Evolutionary conservation across 1,284 basidiomycete species (phyloP), one percentile per base, ranked within the genome.

Genomic region (Apiotrichum montevideense): DNA sequence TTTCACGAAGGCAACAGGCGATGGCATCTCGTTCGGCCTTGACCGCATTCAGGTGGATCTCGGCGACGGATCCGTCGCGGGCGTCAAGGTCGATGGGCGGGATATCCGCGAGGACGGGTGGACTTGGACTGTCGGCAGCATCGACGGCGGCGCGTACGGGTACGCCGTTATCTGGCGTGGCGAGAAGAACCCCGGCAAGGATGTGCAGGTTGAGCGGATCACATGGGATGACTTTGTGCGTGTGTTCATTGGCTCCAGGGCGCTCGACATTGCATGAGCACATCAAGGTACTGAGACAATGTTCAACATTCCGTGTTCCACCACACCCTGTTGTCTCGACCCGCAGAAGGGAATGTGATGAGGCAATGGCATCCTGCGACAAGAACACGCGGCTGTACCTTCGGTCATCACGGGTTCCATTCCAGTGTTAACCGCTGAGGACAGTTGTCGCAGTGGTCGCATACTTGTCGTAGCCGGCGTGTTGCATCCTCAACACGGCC

Each of bases 1-100:
- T 0, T 75, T 63, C 48, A 68, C 67, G 3, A 75, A 75, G 59
- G 73, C 73, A 3, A 64, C 67, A 6, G 72, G 71, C 1, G 68
- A 71, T 35, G 74, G 74, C 2, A 66, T 75, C 39, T 58, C 61
- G 2, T 74, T 74, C 48, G 72, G 72, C 0, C 58, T 74, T 6
- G 65, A 71, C n/a, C 51, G 72, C 14, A 73, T 75, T 21, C 57
- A 61, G 10, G 68, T 74, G 0, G 59, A 64, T 3, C 41, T 71
- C 11, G 59, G 60, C 2, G 51, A 58, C 9, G 60, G 62, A 7
- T 11, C 35, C 10, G 62, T 59, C 6, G 47, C 56, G n/a, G 35
- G 47, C 5, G 61, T 74, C 1, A 43, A 35, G 14, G 65, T 74
- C 5, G 72, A 74, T 35, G 70, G 70, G 11, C 46, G 56, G 42